Evolutionary conservation across 2,329 filamentous ascomycete genomes (phyloP), one percentile per base, ranked within the genome.

Genomic region (Aspergillus tanneri): DNA sequence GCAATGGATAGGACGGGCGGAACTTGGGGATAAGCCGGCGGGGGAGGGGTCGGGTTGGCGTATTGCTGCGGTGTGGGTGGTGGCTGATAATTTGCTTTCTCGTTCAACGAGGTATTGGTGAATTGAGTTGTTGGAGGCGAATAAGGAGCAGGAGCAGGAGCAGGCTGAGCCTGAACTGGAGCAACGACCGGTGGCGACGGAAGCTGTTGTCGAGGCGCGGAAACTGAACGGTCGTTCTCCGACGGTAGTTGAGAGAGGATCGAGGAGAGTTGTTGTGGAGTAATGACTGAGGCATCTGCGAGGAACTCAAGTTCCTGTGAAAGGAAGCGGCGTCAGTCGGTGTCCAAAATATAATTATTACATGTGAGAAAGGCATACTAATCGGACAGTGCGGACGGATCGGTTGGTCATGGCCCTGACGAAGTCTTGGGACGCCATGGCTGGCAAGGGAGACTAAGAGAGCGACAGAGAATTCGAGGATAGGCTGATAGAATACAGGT

Each of bases 291-390:
- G 63, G 87, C 83, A 68, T 96, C 91, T 58, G 89, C 82, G 52
- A 97, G 87, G 59, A 85, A 87, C 71, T 96, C 90, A 52, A 96
- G 87, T 75, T 96, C 91, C 91, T 96, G 16, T 21, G 18, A 58
- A 18, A 48, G 36, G 18, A 41, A 8, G 11, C 40, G 38, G 41
- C 44, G 34, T 45, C 48, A 32, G 36, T 23, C 32, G 23, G 21
- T 23, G 30, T n/a, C n/a, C n/a, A n/a, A n/a, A n/a, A n/a, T n/a
- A n/a, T n/a, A n/a, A n/a, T n/a, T n/a, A n/a, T n/a, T n/a, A n/a
- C n/a, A n/a, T n/a, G n/a, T 43, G 34, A 19, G 24, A 40, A 40
- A 42, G 50, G 47, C 82, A 60, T 76, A 90, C 90, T 65, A 86
- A 90, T 75, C 90, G 91, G 76, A 96, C 91, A 63, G 83, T 86